A percentile compares a stretch with the other conserved stretches of the same genome.
Evolutionary conservation across 2,329 filamentous ascomycete species (phyloP).

Genomic region (Ophiocordyceps polyrhachis-furcata): DNA sequence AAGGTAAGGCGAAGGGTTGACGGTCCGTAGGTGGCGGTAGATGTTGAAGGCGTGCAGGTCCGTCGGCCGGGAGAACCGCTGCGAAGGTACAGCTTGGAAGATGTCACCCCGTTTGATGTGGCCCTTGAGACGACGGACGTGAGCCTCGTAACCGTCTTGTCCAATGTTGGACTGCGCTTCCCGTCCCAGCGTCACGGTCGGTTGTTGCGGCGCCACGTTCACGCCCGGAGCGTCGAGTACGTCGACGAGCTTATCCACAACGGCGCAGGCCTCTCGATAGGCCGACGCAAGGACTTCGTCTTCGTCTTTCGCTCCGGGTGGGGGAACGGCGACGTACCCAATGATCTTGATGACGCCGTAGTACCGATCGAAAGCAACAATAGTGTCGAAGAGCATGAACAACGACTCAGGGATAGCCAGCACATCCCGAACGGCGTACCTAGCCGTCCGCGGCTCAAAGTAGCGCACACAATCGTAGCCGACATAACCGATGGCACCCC

Average conservation of each 20-base stretch:
- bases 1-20: slow-evolving; percentile 92
- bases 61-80: slow-evolving; percentile 79
- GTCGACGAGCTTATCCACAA: slow-evolving; percentile 48
- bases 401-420: slow-evolving; percentile 80
- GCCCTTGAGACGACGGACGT: slow-evolving; percentile 70
- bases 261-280: slow-evolving; percentile 48
- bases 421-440: slow-evolving; percentile 67
- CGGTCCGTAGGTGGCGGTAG: slow-evolving; percentile 87
- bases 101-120: slow-evolving; percentile 89
- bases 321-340: slow-evolving; percentile 63
- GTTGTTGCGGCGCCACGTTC: slow-evolving; percentile 55
- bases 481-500: slow-evolving; percentile 89
- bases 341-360: slow-evolving; percentile 85
- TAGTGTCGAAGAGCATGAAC: slow-evolving; percentile 93
- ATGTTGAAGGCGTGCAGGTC: slow-evolving; percentile 93
- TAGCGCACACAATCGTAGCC: slow-evolving; percentile 96
- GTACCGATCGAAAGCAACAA: slow-evolving; percentile 89
- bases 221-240: slow-evolving; percentile 57
- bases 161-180: slow-evolving; percentile 89
- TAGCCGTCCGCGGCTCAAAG: slow-evolving; percentile 91
- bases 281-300: slow-evolving; percentile 27
- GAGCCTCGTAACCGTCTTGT: slow-evolving; percentile 69
- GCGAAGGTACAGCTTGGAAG: slow-evolving; percentile 91
- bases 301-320: background rate
- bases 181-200: slow-evolving; percentile 50